Conservation (phyloP, 768 basidiomycete species). For the Lactarius hengduanensis region DNA sequence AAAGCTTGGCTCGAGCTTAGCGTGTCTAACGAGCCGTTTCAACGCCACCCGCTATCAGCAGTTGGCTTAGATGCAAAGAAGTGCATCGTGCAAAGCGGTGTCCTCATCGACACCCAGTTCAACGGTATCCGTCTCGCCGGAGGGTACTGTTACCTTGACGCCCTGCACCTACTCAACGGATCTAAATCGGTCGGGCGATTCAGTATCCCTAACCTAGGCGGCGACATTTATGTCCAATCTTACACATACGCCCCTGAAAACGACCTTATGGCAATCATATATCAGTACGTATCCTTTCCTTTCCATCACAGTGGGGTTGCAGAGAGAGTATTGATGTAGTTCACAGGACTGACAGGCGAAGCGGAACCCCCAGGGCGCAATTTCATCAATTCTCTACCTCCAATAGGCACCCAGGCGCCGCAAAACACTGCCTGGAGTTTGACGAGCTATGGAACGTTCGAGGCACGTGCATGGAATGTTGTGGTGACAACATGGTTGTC, state of each 20-base stretch:
- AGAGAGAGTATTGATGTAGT: not conserved
- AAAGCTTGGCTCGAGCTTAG: slow-evolving; percentile 14
- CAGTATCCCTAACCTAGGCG: slow-evolving; percentile 11
- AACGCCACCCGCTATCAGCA: not conserved
- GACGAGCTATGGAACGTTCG: not conserved
- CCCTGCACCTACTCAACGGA: not conserved
- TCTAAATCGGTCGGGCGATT: not conserved
- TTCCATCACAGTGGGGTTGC: not conserved
- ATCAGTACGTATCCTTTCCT: slow-evolving; percentile 6
- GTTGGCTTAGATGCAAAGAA: slow-evolving; percentile 4
- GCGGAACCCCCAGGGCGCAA: not conserved
- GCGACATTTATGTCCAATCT: slow-evolving; percentile 9
- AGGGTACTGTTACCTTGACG: slow-evolving; percentile 17
- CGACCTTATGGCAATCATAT: slow-evolving; percentile 16
- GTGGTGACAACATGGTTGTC: slow-evolving; percentile 20
- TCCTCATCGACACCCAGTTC: slow-evolving; percentile 9
- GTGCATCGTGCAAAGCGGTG: slow-evolving; percentile 13
- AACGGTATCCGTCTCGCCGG: not conserved
- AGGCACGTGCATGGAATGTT: slow-evolving; percentile 14
- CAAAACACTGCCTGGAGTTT: slow-evolving; percentile 9
- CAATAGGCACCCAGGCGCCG: slow-evolving; percentile 2
- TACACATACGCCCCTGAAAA: slow-evolving; percentile 16
- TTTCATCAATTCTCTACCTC: slow-evolving; percentile 24
- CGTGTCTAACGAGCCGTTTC: slow-evolving; percentile 4
- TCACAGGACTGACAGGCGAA: slow-evolving; percentile 4